Percentiles rank a stretch among this genome's conserved stretches.
Conservation (phyloP, 768 basidiomycete species). For the Naganishia antarctica region DNA sequence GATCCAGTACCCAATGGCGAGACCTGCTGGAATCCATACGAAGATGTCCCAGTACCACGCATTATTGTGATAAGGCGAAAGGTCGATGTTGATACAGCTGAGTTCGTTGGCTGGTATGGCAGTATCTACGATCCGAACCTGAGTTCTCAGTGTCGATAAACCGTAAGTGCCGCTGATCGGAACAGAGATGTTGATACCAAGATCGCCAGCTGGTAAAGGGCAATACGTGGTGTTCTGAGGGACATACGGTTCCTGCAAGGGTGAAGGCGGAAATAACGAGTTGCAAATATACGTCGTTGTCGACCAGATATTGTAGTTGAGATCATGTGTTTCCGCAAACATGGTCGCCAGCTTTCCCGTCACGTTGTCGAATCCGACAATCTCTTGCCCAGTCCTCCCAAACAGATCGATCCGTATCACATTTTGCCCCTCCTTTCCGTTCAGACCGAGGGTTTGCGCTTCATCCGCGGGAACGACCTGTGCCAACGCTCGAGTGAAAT, state of each 20-base stretch:
- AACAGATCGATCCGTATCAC: slow-evolving; percentile 54
- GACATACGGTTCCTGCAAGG: slow-evolving; percentile 54
- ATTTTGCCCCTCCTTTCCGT: slow-evolving; percentile 33
- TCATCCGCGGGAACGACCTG: slow-evolving; percentile 36
- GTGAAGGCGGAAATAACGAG: slow-evolving; percentile 71
- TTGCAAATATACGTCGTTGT: slow-evolving; percentile 72
- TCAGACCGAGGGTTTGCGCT: slow-evolving; percentile 34
- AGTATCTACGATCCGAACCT: slow-evolving; percentile 82
- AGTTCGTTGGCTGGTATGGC: slow-evolving; percentile 64
- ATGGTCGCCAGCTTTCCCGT: slow-evolving; percentile 75
- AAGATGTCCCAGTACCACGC: slow-evolving; percentile 53
- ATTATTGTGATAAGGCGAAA: slow-evolving; percentile 59
- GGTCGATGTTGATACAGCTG: slow-evolving; percentile 70
- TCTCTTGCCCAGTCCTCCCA: slow-evolving; percentile 59
- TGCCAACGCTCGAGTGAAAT: slow-evolving; percentile 56
- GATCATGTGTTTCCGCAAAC: slow-evolving; percentile 72
- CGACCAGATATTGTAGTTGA: slow-evolving; percentile 69
- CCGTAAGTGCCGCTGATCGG: slow-evolving; percentile 64
- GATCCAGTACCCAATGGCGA: slow-evolving; percentile 75
- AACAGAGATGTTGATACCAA: slow-evolving; percentile 68
- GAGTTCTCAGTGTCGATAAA: slow-evolving; percentile 77
- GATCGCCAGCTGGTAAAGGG: slow-evolving; percentile 70
- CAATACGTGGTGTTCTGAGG: slow-evolving; percentile 57
- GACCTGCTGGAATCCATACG: slow-evolving; percentile 58
- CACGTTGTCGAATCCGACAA: slow-evolving; percentile 59